Conservation (phyloP, 495 filamentous ascomycete species). For the Monascus purpureus region DNA sequence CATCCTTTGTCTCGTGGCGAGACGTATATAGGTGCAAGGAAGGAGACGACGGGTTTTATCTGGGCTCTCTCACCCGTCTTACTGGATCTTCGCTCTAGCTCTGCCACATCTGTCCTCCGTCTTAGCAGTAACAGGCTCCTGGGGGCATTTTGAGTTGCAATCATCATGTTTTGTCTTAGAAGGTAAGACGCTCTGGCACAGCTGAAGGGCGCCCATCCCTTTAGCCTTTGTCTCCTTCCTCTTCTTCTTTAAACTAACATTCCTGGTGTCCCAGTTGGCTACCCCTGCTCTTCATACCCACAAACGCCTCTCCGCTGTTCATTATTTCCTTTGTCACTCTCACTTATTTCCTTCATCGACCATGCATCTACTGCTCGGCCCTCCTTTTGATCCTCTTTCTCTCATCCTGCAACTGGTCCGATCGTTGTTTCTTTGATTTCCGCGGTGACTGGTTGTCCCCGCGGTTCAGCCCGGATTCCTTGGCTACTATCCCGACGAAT, state of each 20-base stretch:
- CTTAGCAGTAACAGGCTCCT: too few relatives aligned
- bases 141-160: too few relatives aligned
- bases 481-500: conserved; percentile 4
- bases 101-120: too few relatives aligned
- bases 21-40: too few relatives aligned
- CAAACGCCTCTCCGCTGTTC: conserved; percentile 70
- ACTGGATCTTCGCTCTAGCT: too few relatives aligned
- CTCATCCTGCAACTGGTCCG: conserved; percentile 83
- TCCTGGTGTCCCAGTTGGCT: too few relatives aligned
- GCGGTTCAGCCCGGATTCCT: conserved; percentile 27
- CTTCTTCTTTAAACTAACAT: conserved; percentile 28
- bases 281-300: conserved; percentile 37
- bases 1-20: too few relatives aligned
- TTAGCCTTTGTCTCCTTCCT: conserved; percentile 7
- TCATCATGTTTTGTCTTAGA: conserved; percentile 67
- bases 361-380: conserved; percentile 82
- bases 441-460: conserved; percentile 74
- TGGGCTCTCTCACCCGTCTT: too few relatives aligned
- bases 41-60: too few relatives aligned
- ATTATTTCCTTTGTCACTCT: conserved; percentile 81
- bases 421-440: conserved; percentile 78
- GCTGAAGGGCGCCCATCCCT: conserved; percentile 34
- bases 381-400: conserved; percentile 79
- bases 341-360: conserved; percentile 80
- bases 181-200: conserved; percentile 36